These are phyloP conservation scores for Tetrahymena elliotti DNA, from an alignment of 73 alveolate species.

Conservation along the genomic window DNA sequence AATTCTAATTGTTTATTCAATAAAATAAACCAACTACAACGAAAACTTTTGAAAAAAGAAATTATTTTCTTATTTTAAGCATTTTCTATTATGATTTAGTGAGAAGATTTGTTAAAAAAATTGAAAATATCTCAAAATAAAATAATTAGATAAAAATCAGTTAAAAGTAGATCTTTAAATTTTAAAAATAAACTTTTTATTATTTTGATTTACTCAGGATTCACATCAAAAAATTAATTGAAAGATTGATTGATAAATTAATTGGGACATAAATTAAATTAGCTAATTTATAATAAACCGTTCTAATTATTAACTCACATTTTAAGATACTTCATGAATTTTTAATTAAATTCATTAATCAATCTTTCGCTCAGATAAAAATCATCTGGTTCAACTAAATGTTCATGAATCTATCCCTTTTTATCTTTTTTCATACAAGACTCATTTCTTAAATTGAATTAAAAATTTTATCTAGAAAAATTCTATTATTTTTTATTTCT, in stretches of 20 bases:
- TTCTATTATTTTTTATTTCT: neutral
- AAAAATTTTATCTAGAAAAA: neutral
- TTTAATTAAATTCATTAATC: neutral
- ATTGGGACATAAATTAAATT: neutral
- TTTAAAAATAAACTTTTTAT: no score
- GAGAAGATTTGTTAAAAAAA: no score
- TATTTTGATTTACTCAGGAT: neutral
- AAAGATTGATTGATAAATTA: no score
- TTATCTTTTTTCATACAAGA: neutral
- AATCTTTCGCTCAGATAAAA: neutral
- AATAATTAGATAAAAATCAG: neutral
- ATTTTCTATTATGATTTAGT: neutral
- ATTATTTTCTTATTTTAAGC: no score
- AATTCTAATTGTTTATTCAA: neutral
- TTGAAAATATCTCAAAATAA: neutral
- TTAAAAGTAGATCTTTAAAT: neutral
- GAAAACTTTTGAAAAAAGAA: no score
- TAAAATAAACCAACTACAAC: no score
- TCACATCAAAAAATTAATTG: neutral
- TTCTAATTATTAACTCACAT: neutral
- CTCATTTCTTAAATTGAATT: neutral
- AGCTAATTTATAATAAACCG: neutral
- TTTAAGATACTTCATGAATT: neutral
- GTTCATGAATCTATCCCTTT: neutral
- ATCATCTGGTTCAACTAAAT: neutral